Conservation (phyloP, 768 basidiomycete genomes). For the Russula olivacea region DNA sequence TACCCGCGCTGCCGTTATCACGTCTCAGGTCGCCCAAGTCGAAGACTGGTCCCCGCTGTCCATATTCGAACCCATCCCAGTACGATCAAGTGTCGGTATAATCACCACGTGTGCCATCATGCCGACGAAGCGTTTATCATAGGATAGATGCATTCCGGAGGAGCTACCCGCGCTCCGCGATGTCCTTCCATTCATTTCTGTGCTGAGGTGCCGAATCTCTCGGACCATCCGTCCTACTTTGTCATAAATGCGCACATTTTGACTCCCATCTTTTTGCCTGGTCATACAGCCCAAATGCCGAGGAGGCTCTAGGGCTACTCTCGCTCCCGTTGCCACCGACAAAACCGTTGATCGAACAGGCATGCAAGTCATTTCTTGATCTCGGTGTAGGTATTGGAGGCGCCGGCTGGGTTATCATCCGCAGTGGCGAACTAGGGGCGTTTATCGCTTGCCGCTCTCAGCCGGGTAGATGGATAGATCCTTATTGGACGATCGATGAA, state of each 20-base stretch:
- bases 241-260: not conserved
- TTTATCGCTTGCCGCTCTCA: constrained; percentile 46
- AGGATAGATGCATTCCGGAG: constrained; percentile 76
- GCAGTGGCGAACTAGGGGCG: constrained; percentile 68
- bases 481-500: constrained; percentile 56
- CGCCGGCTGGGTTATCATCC: constrained; percentile 61
- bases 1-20: constrained; percentile 55
- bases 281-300: constrained; percentile 65
- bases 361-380: constrained; percentile 55
- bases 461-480: constrained; percentile 58
- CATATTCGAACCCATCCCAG: constrained; percentile 86
- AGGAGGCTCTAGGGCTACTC: constrained; percentile 69
- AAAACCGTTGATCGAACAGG: constrained; percentile 54
- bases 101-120: not conserved
- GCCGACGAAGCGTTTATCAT: constrained; percentile 11
- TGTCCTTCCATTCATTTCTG: constrained; percentile 51
- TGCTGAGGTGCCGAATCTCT: constrained; percentile 53
- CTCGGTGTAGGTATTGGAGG: constrained; percentile 49
- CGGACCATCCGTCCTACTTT: not conserved
- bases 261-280: not conserved
- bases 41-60: constrained; percentile 57
- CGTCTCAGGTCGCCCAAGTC: constrained; percentile 52
- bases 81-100: constrained; percentile 28
- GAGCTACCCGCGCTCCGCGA: constrained; percentile 63
- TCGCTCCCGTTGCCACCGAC: constrained; percentile 47